These are phyloP conservation scores for Thermothelomyces thermophilus DNA, from an alignment of 2,329 filamentous ascomycete species.

Conservation along the genomic window DNA sequence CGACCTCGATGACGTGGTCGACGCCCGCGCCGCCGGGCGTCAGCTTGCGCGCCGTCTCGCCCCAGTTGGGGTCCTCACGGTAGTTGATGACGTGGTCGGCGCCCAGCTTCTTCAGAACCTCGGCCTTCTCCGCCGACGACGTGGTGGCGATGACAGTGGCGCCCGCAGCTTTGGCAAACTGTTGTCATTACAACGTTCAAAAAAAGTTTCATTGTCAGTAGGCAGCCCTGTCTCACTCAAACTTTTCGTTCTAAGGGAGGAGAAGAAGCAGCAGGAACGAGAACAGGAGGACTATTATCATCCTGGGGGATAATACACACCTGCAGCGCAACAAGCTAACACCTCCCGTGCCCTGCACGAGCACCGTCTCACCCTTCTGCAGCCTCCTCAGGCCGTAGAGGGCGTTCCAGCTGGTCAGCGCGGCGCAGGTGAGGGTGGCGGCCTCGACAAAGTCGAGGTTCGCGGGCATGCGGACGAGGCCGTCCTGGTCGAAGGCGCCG, in stretches of 20 bases:
- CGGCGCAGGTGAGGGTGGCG: slow-evolving; percentile 53
- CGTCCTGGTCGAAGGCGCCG: slow-evolving; percentile 60
- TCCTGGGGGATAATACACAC: slow-evolving; percentile 12
- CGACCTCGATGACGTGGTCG: slow-evolving; percentile 50
- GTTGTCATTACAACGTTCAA: too few species aligned
- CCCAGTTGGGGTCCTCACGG: slow-evolving; percentile 45
- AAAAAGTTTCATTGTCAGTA: too few species aligned
- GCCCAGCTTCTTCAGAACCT: slow-evolving; percentile 44
- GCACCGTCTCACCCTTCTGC: slow-evolving; percentile 50
- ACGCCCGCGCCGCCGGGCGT: slow-evolving; percentile 42
- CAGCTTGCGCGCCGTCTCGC: slow-evolving; percentile 43
- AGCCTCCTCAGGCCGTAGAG: slow-evolving; percentile 51
- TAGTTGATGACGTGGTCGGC: slow-evolving; percentile 55
- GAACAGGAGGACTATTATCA: too few species aligned
- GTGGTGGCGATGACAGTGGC: slow-evolving; percentile 54
- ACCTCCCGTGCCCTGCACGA: slow-evolving; percentile 68
- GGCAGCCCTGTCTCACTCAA: too few species aligned
- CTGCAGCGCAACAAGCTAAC: slow-evolving; percentile 62
- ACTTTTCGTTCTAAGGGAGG: too few species aligned
- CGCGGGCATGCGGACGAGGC: slow-evolving; percentile 56
- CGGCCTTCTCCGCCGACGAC: slow-evolving; percentile 42
- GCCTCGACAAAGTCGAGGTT: slow-evolving; percentile 49
- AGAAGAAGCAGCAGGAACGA: neutral
- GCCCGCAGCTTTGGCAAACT: slow-evolving; percentile 42
- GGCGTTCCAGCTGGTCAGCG: slow-evolving; percentile 59